Percentiles rank a stretch among this genome's conserved stretches.
Evolutionary conservation across 176 grass and related monocot species (phyloP).

Genomic region (Aegilops longissima): DNA sequence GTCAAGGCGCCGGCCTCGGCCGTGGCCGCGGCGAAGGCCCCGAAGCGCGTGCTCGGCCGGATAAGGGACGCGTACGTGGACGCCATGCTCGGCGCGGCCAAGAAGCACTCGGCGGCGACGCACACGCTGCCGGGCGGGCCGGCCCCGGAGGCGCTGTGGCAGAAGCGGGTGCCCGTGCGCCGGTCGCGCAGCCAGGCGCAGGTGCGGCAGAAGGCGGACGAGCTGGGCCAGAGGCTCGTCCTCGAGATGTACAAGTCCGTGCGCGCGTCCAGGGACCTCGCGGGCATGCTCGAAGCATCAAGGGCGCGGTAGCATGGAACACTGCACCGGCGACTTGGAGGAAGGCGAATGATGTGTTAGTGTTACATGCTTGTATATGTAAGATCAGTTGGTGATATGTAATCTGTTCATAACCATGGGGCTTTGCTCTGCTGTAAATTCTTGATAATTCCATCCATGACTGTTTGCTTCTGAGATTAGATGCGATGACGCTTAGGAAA

Average conservation of each 20-base stretch:
- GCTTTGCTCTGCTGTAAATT: background rate
- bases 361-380: background rate
- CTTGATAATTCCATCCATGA: background rate
- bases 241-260: conserved; percentile 81
- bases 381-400: background rate
- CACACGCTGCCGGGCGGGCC: conserved; percentile 18
- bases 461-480: background rate
- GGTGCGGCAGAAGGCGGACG: conserved; percentile 27
- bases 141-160: conserved; percentile 43
- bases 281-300: conserved; percentile 36
- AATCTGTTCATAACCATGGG: background rate
- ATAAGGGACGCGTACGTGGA: conserved; percentile 77
- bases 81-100: conserved; percentile 65
- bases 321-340: background rate
- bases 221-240: conserved; percentile 61
- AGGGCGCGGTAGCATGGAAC: conserved; percentile 15
- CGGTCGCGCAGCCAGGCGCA: conserved; percentile 29
- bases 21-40: conserved; percentile 22
- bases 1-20: background rate
- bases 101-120: conserved; percentile 36
- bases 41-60: conserved; percentile 47
- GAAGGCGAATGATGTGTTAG: background rate
- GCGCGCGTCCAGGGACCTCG: conserved; percentile 50
- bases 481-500: background rate
- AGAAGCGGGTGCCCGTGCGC: conserved; percentile 63